Evolutionary conservation across 2,329 filamentous ascomycete genomes (phyloP).

Genomic region (Neonectria faginata): DNA sequence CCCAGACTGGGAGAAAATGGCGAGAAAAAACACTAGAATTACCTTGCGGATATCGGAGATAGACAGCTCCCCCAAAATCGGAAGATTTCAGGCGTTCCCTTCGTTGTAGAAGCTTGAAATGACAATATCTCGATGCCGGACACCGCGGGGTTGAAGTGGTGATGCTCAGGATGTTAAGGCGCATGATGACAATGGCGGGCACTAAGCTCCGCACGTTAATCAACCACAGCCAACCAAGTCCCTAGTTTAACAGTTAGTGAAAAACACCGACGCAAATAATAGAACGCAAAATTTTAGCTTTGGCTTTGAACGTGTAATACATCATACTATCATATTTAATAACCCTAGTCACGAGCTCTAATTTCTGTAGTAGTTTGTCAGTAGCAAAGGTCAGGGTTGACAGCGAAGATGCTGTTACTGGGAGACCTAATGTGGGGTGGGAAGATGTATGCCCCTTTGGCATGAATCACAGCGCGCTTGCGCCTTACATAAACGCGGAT

Average conservation of each 20-base stretch:
- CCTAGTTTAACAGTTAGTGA: no score
- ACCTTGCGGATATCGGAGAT: background rate
- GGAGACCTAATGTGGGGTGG: no score
- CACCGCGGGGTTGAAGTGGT: background rate
- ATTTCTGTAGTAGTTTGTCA: no score
- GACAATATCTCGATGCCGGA: background rate
- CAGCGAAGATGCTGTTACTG: no score
- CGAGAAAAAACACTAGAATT: background rate
- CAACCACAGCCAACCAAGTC: no score
- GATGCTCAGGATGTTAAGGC: background rate
- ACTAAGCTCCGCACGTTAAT: background rate
- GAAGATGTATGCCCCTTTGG: no score
- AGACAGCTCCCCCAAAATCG: background rate
- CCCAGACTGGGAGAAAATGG: background rate
- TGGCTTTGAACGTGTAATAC: no score
- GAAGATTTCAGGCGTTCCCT: background rate
- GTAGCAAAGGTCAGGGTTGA: no score
- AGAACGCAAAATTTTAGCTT: no score
- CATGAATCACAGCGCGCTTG: background rate
- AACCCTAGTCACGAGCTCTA: no score
- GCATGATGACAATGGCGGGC: constrained; percentile 15
- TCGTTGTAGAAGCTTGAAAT: background rate
- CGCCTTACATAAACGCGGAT: constrained; percentile 26
- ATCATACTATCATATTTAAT: no score
- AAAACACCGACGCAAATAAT: no score